phyloP scores from a whole-genome alignment of 2,329 filamentous ascomycete species.

The Aspergillus sergii region DNA sequence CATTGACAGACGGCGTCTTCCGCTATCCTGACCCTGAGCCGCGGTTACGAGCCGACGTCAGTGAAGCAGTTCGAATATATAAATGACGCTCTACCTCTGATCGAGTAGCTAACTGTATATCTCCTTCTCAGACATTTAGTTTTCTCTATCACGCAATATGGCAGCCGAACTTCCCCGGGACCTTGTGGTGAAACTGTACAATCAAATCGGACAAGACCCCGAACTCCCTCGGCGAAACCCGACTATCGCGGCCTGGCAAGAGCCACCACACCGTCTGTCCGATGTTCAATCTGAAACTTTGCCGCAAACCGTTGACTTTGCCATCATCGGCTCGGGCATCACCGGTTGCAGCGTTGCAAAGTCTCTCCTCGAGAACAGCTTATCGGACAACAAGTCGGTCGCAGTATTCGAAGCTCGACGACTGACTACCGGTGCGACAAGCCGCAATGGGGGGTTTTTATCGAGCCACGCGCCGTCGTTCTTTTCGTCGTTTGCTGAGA shows the following conservation, averaged over 20 bases:
- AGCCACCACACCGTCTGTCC: not conserved
- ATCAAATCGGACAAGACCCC: not conserved
- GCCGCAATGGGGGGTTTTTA: conserved; percentile 30
- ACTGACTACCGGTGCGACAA: conserved; percentile 28
- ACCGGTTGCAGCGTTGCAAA: conserved; percentile 29
- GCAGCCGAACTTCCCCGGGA: too few relatives aligned
- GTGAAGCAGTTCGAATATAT: too few relatives aligned
- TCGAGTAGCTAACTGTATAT: too few relatives aligned
- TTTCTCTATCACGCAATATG: too few relatives aligned
- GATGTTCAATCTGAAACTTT: conserved; percentile 5
- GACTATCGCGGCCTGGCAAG: not conserved
- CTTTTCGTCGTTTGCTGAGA: not conserved
- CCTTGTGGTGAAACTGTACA: too few relatives aligned
- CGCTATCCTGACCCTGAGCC: too few relatives aligned
- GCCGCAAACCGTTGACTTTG: conserved; percentile 22
- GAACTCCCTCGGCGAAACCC: not conserved
- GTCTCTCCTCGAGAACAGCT: conserved; percentile 19
- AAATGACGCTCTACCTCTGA: too few relatives aligned
- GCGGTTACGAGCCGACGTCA: too few relatives aligned
- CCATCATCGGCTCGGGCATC: conserved; percentile 31
- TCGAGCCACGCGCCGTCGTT: conserved; percentile 7
- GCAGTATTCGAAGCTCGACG: conserved; percentile 28
- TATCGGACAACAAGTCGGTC: conserved; percentile 14
- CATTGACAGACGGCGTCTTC: too few relatives aligned
- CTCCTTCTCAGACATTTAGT: too few relatives aligned